Base-by-base conservation (phyloP, 345 rosid genomes). In the Noccaea caerulescens region DNA sequence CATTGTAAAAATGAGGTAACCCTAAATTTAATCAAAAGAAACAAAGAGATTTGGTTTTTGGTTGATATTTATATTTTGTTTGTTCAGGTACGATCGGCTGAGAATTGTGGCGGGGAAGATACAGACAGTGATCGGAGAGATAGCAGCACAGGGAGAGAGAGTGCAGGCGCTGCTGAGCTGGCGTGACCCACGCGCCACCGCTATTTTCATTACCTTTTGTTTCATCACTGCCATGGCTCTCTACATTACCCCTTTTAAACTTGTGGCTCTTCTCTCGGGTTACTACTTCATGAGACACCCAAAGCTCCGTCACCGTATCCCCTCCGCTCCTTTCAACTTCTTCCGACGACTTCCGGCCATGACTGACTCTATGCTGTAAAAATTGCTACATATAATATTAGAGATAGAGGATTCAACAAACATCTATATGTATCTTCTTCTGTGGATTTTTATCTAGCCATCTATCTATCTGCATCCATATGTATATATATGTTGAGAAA, bases 161-260 rank as follows among this genome's bases (percentile, higher is more conserved):
- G 50, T 91, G 49, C 95, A 86, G 56, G 84, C 90, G n/a, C 68
- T 91, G 12, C 78, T 91, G 44, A 89, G 90, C 83, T 94, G 96
- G 99, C 86, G 97, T 43, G 97, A 94, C 82, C 92, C 96, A 42
- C 90, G 97, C 3, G 99, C 97, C 37, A 85, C 97, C 0, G 77
- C 84, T 3, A 81, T 94, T n/a, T 94, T 85, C 66, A 51, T 89
- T 69, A 73, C 85, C 7, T 79, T 89, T 81, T 89, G 98, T 75
- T 76, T 94, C 41, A 20, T 85, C 13, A 79, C 85, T 43, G 99
- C 97, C 10, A 47, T 86, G 65, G 84, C 82, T 63, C 80, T 89
- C 47, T 94, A 94, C 69, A 78, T 88, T 34, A 89, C 89, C 3
- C 97, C 99, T 50, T 91, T 94, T 75, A 85, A 84, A 79, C 88